Base-by-base conservation (phyloP, 2,329 filamentous ascomycete genomes). In the Thelonectria discophora region DNA sequence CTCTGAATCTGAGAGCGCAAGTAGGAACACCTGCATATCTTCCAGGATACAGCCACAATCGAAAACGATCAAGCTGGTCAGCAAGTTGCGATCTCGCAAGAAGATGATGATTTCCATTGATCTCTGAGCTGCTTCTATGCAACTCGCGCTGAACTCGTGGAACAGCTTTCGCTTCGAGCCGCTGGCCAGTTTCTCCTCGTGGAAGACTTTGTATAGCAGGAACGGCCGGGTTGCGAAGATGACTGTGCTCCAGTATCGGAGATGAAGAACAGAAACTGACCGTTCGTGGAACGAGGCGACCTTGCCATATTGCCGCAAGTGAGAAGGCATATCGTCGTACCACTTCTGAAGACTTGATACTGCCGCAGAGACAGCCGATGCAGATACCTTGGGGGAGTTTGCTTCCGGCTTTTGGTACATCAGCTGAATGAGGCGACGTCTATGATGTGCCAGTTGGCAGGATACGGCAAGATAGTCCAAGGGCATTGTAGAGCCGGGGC, bases 171-270 rank as follows among this genome's bases (percentile, higher is more conserved):
- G 40, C 18, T 61, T 61, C 10, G 58, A 24, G 11, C n/a, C 52
- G 0, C 37, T n/a, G 5, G 10, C 54, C 5, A 53, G 37, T 7
- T 39, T 43, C 4, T 42, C 15, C 15, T 32, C 42, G 12, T 61
- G 55, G 2, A 58, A 24, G 4, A 56, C 45, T 24, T 56, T 62
- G 10, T 62, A 62, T 0, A 62, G 37, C 58, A 59, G 55, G 12
- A 62, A 62, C 0, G 55, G 55, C 2, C 55, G 24, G 0, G 60
- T 62, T 13, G 55, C 60, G n/a, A 59, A 59, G 12, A 62, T 51
- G 7, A 59, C 46, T 1, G 60, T 50, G 17, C 60, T 62, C 60
- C 60, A 62, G n/a, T 62, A 62, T 4, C 60, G 55, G 7, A 62
- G 50, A 24, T 62, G 60, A 4, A 62, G 40, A 6, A 62, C 55